phyloP scores from a whole-genome alignment of 1,284 basidiomycete species.

The Chiua sp. region DNA sequence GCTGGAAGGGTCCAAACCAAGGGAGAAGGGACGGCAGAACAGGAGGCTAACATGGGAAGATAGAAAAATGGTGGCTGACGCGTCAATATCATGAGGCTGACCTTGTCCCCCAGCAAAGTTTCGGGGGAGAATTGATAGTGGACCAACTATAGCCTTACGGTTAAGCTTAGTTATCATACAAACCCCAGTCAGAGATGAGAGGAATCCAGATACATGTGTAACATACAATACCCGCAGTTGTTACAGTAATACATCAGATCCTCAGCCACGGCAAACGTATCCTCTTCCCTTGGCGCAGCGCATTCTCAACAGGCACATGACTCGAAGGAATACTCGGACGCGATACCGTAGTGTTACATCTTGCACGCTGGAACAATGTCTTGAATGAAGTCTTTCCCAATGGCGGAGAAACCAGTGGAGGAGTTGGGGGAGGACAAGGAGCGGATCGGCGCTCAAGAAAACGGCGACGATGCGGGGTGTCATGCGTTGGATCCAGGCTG shows the following conservation, averaged over 20 bases:
- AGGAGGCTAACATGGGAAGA: conserved; percentile 9
- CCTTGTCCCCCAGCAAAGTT: background rate
- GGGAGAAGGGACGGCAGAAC: conserved; percentile 11
- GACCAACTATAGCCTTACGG: no score
- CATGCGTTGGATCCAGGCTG: conserved; percentile 2
- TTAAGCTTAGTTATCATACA: conserved; percentile 12
- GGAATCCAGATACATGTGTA: conserved; percentile 26
- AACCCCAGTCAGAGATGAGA: conserved; percentile 15
- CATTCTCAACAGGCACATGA: conserved; percentile 28
- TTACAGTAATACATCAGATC: conserved; percentile 27
- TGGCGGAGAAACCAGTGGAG: conserved; percentile 20
- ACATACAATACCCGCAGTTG: conserved; percentile 26
- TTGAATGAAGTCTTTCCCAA: conserved; percentile 30
- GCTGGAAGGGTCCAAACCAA: conserved; percentile 7
- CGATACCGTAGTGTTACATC: conserved; percentile 26
- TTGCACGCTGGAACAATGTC: conserved; percentile 35
- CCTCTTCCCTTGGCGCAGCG: conserved; percentile 35
- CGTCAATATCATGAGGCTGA: conserved; percentile 31
- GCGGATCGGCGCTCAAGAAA: conserved; percentile 22
- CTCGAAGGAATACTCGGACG: conserved; percentile 19
- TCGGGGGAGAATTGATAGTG: background rate
- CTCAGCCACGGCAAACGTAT: conserved; percentile 38
- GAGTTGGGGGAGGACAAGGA: conserved; percentile 17
- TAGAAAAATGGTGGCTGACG: conserved; percentile 30
- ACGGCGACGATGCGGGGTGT: conserved; percentile 11